phyloP scores from a whole-genome alignment of 164 flowering plant species.

The Akebia trifoliata region DNA sequence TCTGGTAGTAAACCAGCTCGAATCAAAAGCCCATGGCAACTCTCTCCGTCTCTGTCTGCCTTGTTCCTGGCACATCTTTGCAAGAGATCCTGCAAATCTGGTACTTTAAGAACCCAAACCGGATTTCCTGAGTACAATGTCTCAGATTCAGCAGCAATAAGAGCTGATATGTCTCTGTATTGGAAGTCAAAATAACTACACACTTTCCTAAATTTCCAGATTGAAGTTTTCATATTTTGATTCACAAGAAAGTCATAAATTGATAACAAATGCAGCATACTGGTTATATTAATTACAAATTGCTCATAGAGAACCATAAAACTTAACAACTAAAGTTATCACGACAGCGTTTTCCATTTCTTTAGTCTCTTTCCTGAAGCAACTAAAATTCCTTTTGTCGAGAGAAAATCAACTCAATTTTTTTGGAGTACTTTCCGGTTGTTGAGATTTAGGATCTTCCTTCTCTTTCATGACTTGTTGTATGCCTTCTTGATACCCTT shows the following conservation, averaged over 20 bases:
- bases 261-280: not conserved
- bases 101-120: not conserved
- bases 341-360: not conserved
- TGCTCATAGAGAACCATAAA: not conserved
- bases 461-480: constrained; percentile 67
- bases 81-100: constrained; percentile 33
- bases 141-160: constrained; percentile 2
- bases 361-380: not conserved
- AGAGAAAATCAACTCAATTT: constrained; percentile 21
- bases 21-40: constrained; percentile 49
- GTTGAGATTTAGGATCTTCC: constrained; percentile 39
- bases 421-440: constrained; percentile 29
- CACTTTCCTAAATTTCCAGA: constrained; percentile 5
- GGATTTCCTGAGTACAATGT: not conserved
- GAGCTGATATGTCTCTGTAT: constrained; percentile 12
- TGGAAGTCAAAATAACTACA: not conserved
- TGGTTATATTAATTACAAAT: not conserved
- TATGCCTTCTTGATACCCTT: constrained; percentile 86
- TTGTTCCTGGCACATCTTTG: constrained; percentile 50
- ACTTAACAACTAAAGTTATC: not conserved
- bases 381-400: constrained; percentile 3
- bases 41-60: constrained; percentile 37
- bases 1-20: constrained; percentile 35
- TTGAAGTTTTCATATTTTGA: constrained; percentile 7
- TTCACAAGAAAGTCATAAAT: not conserved